A percentile compares a stretch with the other conserved stretches of the same genome.
phyloP scores from a whole-genome alignment of 169 alveolate genomes.

The Eimeria sp. region DNA sequence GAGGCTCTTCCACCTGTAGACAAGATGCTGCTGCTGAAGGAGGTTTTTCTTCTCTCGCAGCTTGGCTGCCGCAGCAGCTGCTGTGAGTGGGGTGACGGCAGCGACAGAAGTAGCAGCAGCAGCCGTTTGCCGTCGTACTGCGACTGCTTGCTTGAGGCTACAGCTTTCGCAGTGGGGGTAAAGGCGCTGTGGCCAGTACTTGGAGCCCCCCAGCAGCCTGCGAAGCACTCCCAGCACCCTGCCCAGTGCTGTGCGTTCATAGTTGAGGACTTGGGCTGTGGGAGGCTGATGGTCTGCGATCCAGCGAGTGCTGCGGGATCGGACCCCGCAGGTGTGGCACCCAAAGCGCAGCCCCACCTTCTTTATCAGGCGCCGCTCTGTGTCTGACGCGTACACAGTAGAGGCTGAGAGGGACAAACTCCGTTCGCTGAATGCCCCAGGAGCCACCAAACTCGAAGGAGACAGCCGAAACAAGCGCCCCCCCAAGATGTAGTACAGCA shows the following conservation, averaged over 20 bases:
- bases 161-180: conserved; percentile 89
- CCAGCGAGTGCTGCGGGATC: conserved; percentile 81
- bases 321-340: conserved; percentile 90
- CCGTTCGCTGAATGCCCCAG: conserved; percentile 18
- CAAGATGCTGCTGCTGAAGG: conserved; percentile 38
- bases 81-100: not conserved
- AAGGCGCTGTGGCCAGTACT: conserved; percentile 86
- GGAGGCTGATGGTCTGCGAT: conserved; percentile 92
- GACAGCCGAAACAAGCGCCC: conserved; percentile 53
- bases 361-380: conserved; percentile 71
- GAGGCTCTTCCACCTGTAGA: conserved; percentile 40
- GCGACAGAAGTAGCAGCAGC: conserved; percentile 19
- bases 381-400: conserved; percentile 1
- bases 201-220: conserved; percentile 78
- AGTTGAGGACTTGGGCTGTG: conserved; percentile 85
- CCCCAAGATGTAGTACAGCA: conserved; percentile 23
- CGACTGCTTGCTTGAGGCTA: conserved; percentile 85
- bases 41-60: conserved; percentile 11
- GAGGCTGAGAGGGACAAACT: not conserved
- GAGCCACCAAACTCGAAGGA: conserved; percentile 48
- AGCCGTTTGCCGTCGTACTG: conserved; percentile 70
- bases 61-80: not conserved
- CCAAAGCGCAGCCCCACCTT: conserved; percentile 86
- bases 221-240: conserved; percentile 80
- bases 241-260: conserved; percentile 67